Percentiles rank a stretch among this genome's conserved stretches.
Conservation (phyloP, 1,284 basidiomycete species). For the Albatrellus sp. region DNA sequence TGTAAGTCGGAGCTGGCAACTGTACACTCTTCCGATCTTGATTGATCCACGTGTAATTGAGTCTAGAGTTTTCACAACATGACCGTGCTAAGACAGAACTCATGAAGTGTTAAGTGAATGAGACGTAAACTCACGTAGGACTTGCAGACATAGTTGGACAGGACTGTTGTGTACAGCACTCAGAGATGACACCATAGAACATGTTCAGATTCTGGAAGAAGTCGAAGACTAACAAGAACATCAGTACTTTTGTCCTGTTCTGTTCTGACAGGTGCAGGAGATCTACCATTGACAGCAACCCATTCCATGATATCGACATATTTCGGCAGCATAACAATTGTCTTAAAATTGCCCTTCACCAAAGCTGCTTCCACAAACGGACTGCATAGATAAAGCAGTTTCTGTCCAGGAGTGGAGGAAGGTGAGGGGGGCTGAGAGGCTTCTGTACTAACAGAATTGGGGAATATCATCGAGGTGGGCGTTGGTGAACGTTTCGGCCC, state of each 20-base stretch:
- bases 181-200: slow-evolving; percentile 92
- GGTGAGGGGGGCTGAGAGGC: slow-evolving; percentile 26
- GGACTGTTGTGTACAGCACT: slow-evolving; percentile 84
- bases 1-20: slow-evolving; percentile 91
- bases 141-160: slow-evolving; percentile 96
- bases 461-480: slow-evolving; percentile 52
- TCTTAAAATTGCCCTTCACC: slow-evolving; percentile 98
- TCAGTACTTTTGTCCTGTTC: too few relatives aligned
- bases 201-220: slow-evolving; percentile 96
- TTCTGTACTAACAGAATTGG: slow-evolving; percentile 24
- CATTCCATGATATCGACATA: slow-evolving; percentile 98
- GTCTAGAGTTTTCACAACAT: slow-evolving; percentile 31
- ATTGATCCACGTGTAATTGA: slow-evolving; percentile 98
- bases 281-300: slow-evolving; percentile 93
- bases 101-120: neutral
- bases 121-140: slow-evolving; percentile 45
- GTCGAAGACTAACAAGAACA: slow-evolving; percentile 60
- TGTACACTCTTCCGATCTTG: slow-evolving; percentile 89
- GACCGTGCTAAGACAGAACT: too few relatives aligned
- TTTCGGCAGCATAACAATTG: slow-evolving; percentile 94
- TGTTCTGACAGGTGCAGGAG: neutral
- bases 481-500: slow-evolving; percentile 56
- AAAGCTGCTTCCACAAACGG: slow-evolving; percentile 95
- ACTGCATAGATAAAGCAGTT: slow-evolving; percentile 84
- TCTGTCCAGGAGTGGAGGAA: slow-evolving; percentile 24